These are phyloP conservation scores for Globisporangium solare DNA, from an alignment of 352 stramenopile genomes.

Conservation along the genomic window DNA sequence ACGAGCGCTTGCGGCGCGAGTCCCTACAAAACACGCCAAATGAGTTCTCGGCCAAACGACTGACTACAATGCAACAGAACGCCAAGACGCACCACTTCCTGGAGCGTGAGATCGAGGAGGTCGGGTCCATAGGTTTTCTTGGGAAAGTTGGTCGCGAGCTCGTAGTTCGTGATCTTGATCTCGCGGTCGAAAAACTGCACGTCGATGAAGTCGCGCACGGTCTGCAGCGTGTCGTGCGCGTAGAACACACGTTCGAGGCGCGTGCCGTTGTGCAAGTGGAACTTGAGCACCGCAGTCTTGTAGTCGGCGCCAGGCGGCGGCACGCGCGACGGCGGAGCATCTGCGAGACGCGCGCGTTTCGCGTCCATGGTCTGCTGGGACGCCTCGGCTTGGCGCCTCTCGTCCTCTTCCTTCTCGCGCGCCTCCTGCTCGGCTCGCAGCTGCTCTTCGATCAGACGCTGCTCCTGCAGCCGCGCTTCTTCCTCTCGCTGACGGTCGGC, in stretches of 20 bases:
- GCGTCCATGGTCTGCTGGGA: slow-evolving; percentile 40
- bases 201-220: slow-evolving; percentile 77
- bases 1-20: slow-evolving; percentile 71
- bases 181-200: slow-evolving; percentile 76
- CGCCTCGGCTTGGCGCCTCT: slow-evolving; percentile 25
- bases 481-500: slow-evolving; percentile 85
- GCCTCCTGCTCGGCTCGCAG: slow-evolving; percentile 11
- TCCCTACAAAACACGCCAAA: slow-evolving; percentile 26
- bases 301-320: slow-evolving; percentile 45
- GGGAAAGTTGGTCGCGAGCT: slow-evolving; percentile 83
- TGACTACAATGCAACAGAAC: background rate
- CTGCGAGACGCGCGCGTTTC: slow-evolving; percentile 47
- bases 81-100: slow-evolving; percentile 50
- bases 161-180: slow-evolving; percentile 74
- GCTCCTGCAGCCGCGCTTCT: slow-evolving; percentile 36
- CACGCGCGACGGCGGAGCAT: slow-evolving; percentile 40
- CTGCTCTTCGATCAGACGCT: slow-evolving; percentile 33
- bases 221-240: slow-evolving; percentile 71
- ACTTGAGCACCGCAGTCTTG: slow-evolving; percentile 74
- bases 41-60: background rate
- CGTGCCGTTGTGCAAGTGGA: slow-evolving; percentile 78
- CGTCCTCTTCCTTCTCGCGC: slow-evolving; percentile 19
- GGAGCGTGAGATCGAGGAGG: slow-evolving; percentile 52
- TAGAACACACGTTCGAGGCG: slow-evolving; percentile 79
- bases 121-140: slow-evolving; percentile 70